Evolutionary conservation across 2,329 filamentous ascomycete species (phyloP).

Genomic region (Bipolaris zeicola): DNA sequence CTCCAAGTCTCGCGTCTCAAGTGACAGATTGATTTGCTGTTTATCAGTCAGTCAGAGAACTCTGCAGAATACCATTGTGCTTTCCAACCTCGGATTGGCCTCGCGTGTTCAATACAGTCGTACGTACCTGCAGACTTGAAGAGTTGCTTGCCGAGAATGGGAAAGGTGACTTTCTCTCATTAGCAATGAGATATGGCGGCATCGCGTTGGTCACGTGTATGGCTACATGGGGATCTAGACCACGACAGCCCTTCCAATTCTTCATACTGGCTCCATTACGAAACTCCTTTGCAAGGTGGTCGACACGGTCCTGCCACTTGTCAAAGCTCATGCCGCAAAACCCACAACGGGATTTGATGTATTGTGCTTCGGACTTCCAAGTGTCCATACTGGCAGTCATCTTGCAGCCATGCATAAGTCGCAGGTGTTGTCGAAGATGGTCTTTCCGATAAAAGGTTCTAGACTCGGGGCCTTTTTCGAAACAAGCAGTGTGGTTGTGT

Average conservation of each 20-base stretch:
- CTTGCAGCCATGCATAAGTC: conserved; percentile 66
- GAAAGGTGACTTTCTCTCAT: conserved; percentile 53
- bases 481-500: conserved; percentile 67
- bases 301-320: conserved; percentile 58
- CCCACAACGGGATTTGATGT: conserved; percentile 61
- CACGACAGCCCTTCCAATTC: conserved; percentile 62
- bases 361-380: conserved; percentile 62
- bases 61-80: not conserved
- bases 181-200: conserved; percentile 58
- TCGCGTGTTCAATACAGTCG: conserved; percentile 2
- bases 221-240: conserved; percentile 56
- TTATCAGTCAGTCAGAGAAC: conserved; percentile 12
- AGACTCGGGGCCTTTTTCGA: conserved; percentile 68
- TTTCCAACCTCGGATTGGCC: not conserved
- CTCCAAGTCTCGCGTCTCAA: conserved; percentile 33
- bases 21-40: conserved; percentile 24
- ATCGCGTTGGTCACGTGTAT: conserved; percentile 58
- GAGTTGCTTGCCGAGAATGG: conserved; percentile 55
- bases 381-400: conserved; percentile 68
- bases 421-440: conserved; percentile 65
- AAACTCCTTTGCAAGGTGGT: conserved; percentile 62
- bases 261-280: conserved; percentile 59
- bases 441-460: conserved; percentile 68
- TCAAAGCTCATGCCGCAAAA: conserved; percentile 57
- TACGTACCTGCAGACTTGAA: conserved; percentile 37